Conservation (phyloP, 371 early-diverging fungal species). For the Synchytrium microbalum region DNA sequence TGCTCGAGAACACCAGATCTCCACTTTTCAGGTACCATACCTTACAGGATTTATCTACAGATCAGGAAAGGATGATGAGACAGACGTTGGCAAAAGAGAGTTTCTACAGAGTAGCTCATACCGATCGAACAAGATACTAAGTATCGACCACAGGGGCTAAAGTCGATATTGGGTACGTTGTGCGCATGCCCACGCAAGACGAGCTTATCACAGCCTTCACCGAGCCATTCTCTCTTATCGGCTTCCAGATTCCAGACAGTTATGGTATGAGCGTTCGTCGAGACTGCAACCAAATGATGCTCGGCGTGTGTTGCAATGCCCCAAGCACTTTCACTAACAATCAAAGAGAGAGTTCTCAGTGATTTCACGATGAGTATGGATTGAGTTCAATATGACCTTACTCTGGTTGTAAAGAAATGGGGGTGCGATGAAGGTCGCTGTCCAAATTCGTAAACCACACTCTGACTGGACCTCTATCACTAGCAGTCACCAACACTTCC, state of each 20-base stretch:
- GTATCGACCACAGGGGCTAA: constrained; percentile 43
- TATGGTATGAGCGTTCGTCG: constrained; percentile 48
- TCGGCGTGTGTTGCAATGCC: constrained; percentile 51
- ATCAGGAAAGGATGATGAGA: too few relatives aligned
- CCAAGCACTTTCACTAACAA: too few relatives aligned
- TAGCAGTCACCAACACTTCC: constrained; percentile 45
- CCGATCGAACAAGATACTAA: constrained; percentile 53
- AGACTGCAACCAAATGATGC: constrained; percentile 47
- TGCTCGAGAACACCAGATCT: too few relatives aligned
- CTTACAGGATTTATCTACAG: too few relatives aligned
- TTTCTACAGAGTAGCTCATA: too few relatives aligned
- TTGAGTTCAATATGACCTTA: too few relatives aligned
- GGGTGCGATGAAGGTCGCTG: constrained; percentile 34
- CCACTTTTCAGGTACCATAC: too few relatives aligned
- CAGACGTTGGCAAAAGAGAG: too few relatives aligned
- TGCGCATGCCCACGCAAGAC: constrained; percentile 44
- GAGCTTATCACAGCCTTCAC: constrained; percentile 4
- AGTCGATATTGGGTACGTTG: constrained; percentile 56
- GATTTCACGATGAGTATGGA: too few relatives aligned
- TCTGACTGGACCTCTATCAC: constrained; percentile 43
- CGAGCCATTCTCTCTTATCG: background rate
- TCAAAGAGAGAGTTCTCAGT: too few relatives aligned
- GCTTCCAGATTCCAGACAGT: constrained; percentile 44
- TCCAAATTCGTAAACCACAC: constrained; percentile 47
- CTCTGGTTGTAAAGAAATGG: constrained; percentile 33